Percentiles rank a stretch among this genome's conserved stretches.
These are phyloP conservation scores for Yarrowia galli DNA, from an alignment of 1,139 yeast species.

Conservation along the genomic window DNA sequence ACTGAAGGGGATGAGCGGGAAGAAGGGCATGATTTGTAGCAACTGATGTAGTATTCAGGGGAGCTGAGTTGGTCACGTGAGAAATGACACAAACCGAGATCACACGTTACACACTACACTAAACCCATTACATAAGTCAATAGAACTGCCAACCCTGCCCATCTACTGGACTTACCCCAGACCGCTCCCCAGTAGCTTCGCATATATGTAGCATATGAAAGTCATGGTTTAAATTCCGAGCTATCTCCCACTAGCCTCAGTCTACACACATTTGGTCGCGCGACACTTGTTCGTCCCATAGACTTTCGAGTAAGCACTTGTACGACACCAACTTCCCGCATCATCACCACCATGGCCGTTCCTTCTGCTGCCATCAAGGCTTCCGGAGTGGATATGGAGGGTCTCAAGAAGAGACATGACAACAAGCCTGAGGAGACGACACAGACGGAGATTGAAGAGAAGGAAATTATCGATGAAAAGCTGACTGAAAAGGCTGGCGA, in stretches of 20 bases:
- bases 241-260: slow-evolving; percentile 6
- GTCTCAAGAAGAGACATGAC: background rate
- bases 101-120: background rate
- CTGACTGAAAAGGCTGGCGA: background rate
- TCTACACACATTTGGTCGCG: slow-evolving; percentile 23
- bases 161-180: background rate
- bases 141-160: background rate
- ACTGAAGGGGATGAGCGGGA: background rate
- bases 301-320: no score
- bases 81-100: background rate
- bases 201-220: slow-evolving; percentile 26
- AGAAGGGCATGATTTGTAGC: no score
- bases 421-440: background rate
- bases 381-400: slow-evolving; percentile 9
- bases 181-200: background rate
- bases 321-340: background rate
- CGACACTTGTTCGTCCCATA: slow-evolving; percentile 2
- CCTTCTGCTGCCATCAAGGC: slow-evolving; percentile 35
- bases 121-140: background rate
- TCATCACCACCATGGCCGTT: slow-evolving; percentile 38
- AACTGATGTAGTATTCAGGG: background rate
- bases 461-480: background rate
- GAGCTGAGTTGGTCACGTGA: background rate
- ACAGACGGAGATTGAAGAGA: background rate
- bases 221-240: slow-evolving; percentile 10